Conservation (phyloP, 1,284 basidiomycete genomes). For the Ustilago hordei region DNA sequence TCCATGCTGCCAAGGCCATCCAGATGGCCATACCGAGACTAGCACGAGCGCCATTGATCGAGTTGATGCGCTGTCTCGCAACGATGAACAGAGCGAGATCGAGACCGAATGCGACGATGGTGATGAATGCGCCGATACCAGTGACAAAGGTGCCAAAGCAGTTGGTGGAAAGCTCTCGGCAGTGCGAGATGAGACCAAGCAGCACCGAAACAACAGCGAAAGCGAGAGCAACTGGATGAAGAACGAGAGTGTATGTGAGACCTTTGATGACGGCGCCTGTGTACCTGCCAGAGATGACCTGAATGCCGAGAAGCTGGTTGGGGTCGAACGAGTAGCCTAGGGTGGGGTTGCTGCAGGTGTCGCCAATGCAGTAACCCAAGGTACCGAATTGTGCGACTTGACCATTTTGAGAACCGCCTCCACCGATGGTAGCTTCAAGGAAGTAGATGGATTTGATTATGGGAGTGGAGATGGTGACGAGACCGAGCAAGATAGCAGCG, state of each 20-base stretch:
- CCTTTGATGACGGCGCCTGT: constrained; percentile 57
- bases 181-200: constrained; percentile 59
- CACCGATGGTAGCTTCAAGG: constrained; percentile 53
- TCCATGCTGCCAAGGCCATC: constrained; percentile 64
- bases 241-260: constrained; percentile 63
- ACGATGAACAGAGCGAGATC: constrained; percentile 65
- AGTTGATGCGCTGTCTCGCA: constrained; percentile 62
- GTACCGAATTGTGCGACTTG: constrained; percentile 49
- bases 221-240: constrained; percentile 58
- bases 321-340: constrained; percentile 62
- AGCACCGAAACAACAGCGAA: constrained; percentile 53
- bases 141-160: constrained; percentile 58
- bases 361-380: constrained; percentile 57
- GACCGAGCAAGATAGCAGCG: constrained; percentile 56
- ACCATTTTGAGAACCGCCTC: constrained; percentile 39
- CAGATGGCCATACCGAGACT: constrained; percentile 59
- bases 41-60: constrained; percentile 54
- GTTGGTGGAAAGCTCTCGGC: constrained; percentile 47
- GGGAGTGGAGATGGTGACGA: constrained; percentile 62
- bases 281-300: constrained; percentile 47
- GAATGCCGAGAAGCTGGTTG: constrained; percentile 59
- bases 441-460: constrained; percentile 64
- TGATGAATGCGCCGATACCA: constrained; percentile 52
- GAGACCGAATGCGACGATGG: constrained; percentile 60
- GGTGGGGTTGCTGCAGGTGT: constrained; percentile 44